A percentile compares a stretch with the other conserved stretches of the same genome.
These are phyloP conservation scores for Daedaleopsis nitida DNA, from an alignment of 768 basidiomycete species.

Conservation along the genomic window DNA sequence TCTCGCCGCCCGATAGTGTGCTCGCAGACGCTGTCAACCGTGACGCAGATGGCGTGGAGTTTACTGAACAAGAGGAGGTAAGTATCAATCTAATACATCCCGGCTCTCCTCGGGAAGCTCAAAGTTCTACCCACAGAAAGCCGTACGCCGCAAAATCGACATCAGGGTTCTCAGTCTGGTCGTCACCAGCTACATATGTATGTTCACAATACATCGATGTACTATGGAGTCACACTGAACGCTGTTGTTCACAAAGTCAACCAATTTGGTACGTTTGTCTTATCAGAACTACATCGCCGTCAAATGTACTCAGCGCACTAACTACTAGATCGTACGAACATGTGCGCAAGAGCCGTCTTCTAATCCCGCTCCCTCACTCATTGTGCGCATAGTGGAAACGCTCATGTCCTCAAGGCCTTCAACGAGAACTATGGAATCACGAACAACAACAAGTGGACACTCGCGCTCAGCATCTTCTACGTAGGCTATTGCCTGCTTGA, in stretches of 20 bases:
- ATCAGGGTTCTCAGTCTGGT: conserved; percentile 51
- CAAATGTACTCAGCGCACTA: too few relatives aligned
- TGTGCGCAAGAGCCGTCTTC: conserved; percentile 35
- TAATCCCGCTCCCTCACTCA: conserved; percentile 1
- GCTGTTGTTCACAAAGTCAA: conserved; percentile 11
- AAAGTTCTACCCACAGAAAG: conserved; percentile 31
- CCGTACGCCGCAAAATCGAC: conserved; percentile 53
- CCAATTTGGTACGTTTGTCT: conserved; percentile 23
- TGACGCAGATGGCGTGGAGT: conserved; percentile 52
- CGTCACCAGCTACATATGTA: conserved; percentile 53
- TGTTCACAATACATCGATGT: conserved; percentile 21
- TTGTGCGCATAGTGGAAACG: conserved; percentile 46
- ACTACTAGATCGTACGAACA: conserved; percentile 53
- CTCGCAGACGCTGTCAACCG: conserved; percentile 52
- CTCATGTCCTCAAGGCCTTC: conserved; percentile 52
- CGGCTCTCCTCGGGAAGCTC: not conserved
- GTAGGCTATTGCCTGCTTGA: conserved; percentile 62
- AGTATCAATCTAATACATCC: not conserved
- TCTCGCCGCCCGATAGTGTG: conserved; percentile 27
- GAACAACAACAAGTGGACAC: conserved; percentile 56
- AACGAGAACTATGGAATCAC: conserved; percentile 56
- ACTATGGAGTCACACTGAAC: not conserved
- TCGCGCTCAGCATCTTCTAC: conserved; percentile 60
- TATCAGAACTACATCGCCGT: too few relatives aligned
- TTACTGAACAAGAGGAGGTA: conserved; percentile 53